Conservation (phyloP, 2,329 filamentous ascomycete genomes). For the Bipolaris gigantea region DNA sequence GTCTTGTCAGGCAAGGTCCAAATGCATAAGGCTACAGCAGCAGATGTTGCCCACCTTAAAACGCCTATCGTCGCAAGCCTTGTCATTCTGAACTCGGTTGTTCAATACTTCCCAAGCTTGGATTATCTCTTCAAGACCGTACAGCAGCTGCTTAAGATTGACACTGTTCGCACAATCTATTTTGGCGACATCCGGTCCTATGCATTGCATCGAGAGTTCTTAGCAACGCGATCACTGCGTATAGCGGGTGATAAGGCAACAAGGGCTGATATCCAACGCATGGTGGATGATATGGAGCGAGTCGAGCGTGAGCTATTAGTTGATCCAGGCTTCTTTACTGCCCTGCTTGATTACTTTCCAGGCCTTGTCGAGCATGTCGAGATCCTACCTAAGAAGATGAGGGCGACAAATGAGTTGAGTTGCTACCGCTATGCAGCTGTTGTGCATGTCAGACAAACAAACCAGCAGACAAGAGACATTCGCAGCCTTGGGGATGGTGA, state of each 20-base stretch:
- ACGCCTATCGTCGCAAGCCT: not conserved
- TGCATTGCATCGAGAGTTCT: conserved; percentile 6
- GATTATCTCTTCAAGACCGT: conserved; percentile 10
- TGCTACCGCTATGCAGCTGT: conserved; percentile 16
- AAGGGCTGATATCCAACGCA: conserved; percentile 1
- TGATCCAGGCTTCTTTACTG: conserved; percentile 12
- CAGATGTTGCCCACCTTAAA: not conserved
- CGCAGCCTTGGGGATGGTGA: not conserved
- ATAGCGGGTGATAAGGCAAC: not conserved
- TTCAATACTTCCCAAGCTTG: conserved; percentile 13
- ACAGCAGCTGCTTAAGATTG: not conserved
- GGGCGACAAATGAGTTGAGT: conserved; percentile 14
- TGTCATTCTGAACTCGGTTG: conserved; percentile 10
- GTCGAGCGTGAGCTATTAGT: conserved; percentile 5
- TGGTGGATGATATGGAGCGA: conserved; percentile 4
- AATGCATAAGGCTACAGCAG: not conserved
- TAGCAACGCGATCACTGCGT: not conserved
- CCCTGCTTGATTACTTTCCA: not conserved
- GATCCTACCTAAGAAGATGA: conserved; percentile 13
- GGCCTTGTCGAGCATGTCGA: conserved; percentile 4
- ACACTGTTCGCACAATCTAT: not conserved
- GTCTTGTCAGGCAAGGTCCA: not conserved
- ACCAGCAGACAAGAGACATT: not conserved
- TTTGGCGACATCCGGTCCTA: conserved; percentile 11
- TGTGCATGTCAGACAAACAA: not conserved